These are phyloP conservation scores for Schizochytrium sp. DNA, from an alignment of 108 stramenopile genomes.

Conservation along the genomic window DNA sequence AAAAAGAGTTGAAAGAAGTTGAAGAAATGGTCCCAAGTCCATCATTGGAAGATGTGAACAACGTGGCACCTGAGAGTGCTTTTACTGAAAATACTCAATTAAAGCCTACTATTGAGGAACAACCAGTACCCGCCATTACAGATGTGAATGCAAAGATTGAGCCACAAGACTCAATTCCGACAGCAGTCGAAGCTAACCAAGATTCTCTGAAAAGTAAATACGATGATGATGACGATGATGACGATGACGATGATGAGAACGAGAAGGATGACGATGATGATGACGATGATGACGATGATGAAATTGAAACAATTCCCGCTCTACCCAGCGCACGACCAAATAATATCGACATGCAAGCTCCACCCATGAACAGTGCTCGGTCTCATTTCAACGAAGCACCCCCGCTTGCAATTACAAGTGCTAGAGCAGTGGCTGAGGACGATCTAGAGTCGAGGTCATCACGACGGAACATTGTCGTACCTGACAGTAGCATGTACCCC, in stretches of 20 bases:
- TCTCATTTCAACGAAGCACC: no score
- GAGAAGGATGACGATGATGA: neutral
- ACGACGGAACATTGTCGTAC: no score
- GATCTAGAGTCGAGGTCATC: no score
- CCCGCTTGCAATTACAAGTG: no score
- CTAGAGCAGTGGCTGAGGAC: no score
- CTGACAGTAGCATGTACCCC: no score
- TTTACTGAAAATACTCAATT: no score
- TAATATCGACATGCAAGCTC: neutral
- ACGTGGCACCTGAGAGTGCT: neutral
- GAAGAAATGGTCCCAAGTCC: neutral
- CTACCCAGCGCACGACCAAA: neutral
- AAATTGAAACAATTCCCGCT: neutral
- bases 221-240: neutral
- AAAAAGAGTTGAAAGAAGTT: neutral
- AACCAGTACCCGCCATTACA: no score
- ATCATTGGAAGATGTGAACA: neutral
- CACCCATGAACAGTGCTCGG: neutral
- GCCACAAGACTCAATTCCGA: neutral
- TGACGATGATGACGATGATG: neutral
- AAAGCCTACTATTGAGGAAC: no score
- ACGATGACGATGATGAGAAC: neutral
- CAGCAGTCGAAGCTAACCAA: neutral
- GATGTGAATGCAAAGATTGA: neutral
- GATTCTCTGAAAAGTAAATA: neutral